These are phyloP conservation scores for Blastobotrys mokoenaii DNA, from an alignment of 805 yeast genomes.

Conservation along the genomic window DNA sequence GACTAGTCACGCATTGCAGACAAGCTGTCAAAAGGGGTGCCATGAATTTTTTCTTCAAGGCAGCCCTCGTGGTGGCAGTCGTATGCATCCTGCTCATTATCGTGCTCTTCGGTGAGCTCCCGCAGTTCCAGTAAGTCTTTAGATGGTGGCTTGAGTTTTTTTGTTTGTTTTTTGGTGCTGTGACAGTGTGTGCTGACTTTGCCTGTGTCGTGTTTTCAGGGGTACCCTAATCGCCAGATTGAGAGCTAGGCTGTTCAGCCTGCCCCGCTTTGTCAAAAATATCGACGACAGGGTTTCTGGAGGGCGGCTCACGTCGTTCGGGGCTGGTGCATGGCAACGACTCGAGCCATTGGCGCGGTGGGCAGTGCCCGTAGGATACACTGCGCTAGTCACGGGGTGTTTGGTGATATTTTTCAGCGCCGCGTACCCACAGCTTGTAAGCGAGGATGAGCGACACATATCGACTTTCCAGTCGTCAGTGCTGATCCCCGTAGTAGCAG, in stretches of 20 bases:
- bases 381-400: conserved; percentile 11
- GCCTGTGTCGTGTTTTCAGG: conserved; percentile 8
- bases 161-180: too few species aligned
- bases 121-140: conserved; percentile 23
- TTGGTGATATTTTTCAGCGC: conserved; percentile 13
- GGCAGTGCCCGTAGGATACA: conserved; percentile 19
- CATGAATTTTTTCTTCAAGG: too few species aligned
- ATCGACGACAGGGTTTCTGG: conserved; percentile 13
- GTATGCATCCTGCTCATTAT: conserved; percentile 25
- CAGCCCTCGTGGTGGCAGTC: not conserved
- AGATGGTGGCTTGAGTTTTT: too few species aligned
- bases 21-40: too few species aligned
- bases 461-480: conserved; percentile 4
- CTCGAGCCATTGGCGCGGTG: conserved; percentile 10
- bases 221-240: conserved; percentile 18
- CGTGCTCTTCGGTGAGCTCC: conserved; percentile 29
- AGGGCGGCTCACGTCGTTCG: conserved; percentile 11
- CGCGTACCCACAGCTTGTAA: conserved; percentile 5
- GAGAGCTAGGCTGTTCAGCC: conserved; percentile 17
- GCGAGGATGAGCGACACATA: not conserved
- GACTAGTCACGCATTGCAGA: too few species aligned
- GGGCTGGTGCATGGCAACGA: not conserved
- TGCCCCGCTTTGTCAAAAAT: conserved; percentile 1
- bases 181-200: not conserved
- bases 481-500: conserved; percentile 15